Conservation (phyloP, 2,329 filamentous ascomycete genomes). For the Alternaria brassicae region DNA sequence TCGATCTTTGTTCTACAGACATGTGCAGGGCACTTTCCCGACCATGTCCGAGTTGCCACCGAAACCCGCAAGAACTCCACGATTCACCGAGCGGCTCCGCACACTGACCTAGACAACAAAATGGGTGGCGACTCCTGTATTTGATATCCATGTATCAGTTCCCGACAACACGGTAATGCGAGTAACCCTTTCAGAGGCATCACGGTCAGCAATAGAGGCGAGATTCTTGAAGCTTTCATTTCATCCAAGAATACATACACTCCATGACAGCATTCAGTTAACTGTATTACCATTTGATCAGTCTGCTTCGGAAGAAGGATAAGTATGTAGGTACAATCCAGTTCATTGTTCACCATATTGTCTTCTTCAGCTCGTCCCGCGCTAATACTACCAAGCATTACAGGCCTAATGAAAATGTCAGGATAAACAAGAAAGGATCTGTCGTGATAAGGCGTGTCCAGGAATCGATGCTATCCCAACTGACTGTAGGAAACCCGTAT, state of each 20-base stretch:
- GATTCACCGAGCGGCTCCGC: conserved; percentile 19
- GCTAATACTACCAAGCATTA: conserved; percentile 26
- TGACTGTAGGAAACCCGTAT: conserved; percentile 32
- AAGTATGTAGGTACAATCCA: conserved; percentile 34
- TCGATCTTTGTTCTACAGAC: background rate
- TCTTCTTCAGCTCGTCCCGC: conserved; percentile 14
- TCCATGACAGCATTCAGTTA: conserved; percentile 20
- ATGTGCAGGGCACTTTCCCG: conserved; percentile 2
- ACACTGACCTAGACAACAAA: conserved; percentile 1
- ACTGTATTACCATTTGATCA: conserved; percentile 26
- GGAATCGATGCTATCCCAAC: conserved; percentile 37
- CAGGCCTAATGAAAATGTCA: conserved; percentile 28
- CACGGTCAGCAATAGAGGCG: background rate
- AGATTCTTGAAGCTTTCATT: conserved; percentile 22
- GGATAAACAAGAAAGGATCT: conserved; percentile 46
- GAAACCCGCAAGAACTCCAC: conserved; percentile 23
- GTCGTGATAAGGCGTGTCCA: conserved; percentile 29
- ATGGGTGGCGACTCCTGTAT: background rate
- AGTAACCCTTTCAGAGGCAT: background rate
- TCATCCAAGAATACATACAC: conserved; percentile 31
- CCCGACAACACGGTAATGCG: background rate
- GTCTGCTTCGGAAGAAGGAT: conserved; percentile 27
- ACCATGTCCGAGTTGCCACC: conserved; percentile 24
- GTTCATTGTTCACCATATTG: conserved; percentile 26
- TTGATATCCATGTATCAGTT: background rate